These are phyloP conservation scores for Viola odorata DNA, from an alignment of 345 rosid genomes.

Conservation along the genomic window DNA sequence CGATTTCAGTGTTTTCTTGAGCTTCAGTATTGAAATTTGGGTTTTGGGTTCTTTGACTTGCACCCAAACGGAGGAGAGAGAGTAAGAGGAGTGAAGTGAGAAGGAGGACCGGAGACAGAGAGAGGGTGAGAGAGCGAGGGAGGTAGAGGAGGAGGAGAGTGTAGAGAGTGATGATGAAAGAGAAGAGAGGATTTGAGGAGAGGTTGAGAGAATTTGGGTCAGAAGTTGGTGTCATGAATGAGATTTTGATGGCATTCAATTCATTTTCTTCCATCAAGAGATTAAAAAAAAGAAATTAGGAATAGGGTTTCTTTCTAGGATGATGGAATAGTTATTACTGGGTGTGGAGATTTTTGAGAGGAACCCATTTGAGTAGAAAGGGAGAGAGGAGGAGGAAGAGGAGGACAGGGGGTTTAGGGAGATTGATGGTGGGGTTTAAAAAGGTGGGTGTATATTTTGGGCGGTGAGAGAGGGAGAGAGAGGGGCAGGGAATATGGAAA, in stretches of 20 bases:
- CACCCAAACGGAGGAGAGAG: slow-evolving; percentile 51
- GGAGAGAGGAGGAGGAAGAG: not conserved
- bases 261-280: slow-evolving; percentile 23
- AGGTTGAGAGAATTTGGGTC: slow-evolving; percentile 5
- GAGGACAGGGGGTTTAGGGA: not conserved
- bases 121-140: slow-evolving; percentile 32
- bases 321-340: no score
- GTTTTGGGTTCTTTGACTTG: slow-evolving; percentile 21
- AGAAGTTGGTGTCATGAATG: not conserved
- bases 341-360: not conserved
- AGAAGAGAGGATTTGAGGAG: slow-evolving; percentile 45
- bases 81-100: slow-evolving; percentile 41
- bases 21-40: not conserved
- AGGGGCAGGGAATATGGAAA: slow-evolving; percentile 32
- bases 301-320: not conserved
- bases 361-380: not conserved
- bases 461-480: slow-evolving; percentile 5
- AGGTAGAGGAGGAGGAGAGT: slow-evolving; percentile 44
- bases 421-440: slow-evolving; percentile 21
- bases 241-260: slow-evolving; percentile 2
- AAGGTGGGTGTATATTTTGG: slow-evolving; percentile 4
- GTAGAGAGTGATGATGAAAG: slow-evolving; percentile 47
- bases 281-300: no score
- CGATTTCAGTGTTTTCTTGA: not conserved
- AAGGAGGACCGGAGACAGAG: slow-evolving; percentile 48